Base-by-base conservation (phyloP, 2,329 filamentous ascomycete species). In the Paracamarosporium sp. region DNA sequence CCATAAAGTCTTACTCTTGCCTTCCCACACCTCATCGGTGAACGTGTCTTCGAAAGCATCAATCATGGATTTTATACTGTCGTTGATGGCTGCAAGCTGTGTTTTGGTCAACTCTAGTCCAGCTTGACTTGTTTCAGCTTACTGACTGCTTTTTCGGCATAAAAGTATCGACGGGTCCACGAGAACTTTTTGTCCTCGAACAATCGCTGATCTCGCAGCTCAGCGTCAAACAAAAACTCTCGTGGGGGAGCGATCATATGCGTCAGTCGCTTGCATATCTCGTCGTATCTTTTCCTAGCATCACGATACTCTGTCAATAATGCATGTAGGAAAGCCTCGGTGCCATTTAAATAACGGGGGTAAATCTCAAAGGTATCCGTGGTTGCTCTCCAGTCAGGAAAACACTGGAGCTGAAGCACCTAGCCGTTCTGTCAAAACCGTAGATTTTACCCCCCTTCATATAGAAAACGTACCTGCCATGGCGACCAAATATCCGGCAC, bases 151-250 rank as follows among this genome's bases (percentile, higher is more conserved):
- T 87, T 86, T 64, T 83, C 86, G 0, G 84, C 85, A 82, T 85
- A 88, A 66, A 88, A 88, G 65, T 88, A 88, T 15, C 85, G 80
- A 0, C 85, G 79, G 15, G 85, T 86, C 74, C 85, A 87, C 1
- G 85, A 88, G 64, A 86, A 88, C 53, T 85, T 74, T 51, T 80
- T 79, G 65, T 88, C 86, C 68, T 88, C 86, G 62, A 88, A 88
- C 1, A 88, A 78, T 0, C 87, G 79, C 61, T 82, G 82, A 71
- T 86, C 85, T 12, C 86, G 79, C 5, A 87, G 72, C 20, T 80
- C 77, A 36, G 78, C 77, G 59, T 87, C 79, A 64, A 88, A 88
- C 72, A 88, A 84, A 69, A 88, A 88, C 28, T 84, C 78, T 4
- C 84, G 78, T 1, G 85, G 82, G 8, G 86, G 86, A 0, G 85